Evolutionary conservation across 2,329 filamentous ascomycete species (phyloP), one percentile per base, ranked within the genome.

Genomic region (Sporothrix dimorphospora): DNA sequence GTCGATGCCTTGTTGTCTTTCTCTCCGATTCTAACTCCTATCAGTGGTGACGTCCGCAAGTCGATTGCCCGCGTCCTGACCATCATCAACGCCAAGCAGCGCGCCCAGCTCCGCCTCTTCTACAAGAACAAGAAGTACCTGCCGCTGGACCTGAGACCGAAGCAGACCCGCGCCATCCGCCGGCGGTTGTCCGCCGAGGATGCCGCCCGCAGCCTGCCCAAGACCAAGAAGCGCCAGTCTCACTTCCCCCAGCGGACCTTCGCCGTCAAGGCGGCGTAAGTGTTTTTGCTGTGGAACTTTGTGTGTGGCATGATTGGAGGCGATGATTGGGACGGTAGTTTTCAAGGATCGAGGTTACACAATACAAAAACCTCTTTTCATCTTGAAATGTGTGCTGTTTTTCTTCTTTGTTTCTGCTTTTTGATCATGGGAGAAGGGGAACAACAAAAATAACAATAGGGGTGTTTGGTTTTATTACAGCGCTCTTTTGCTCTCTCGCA

Each of bases 71-170:
- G 95, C 83, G 93, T 98, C 86, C 91, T 99, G 81, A 99, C 96
- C 85, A 90, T 99, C 88, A 97, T 99, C 91, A 99, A 98, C 90
- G 92, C 94, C 86, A 98, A 97, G 91, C 96, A 99, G 89, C 92
- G 97, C 85, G 89, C 94, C 79, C 94, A 98, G 88, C 94, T 99
- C 81, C 94, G 94, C 81, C 89, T 98, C 79, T 98, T 98, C 92
- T 99, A 99, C 91, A 97, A 97, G 90, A 92, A 92, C 91, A 98
- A 98, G 93, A 98, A 98, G 90, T 98, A 98, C 90, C 87, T 94
- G 77, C 96, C 96, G 77, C 94, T 99, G 84, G 97, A 99, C 85
- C 94, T 99, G 88, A 93, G 96, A 86, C 86, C 94, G 83, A 98
- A 98, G 93, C 91, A 96, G 89, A 99, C 96, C 83, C 94, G 96